phyloP scores from a whole-genome alignment of 164 flowering plant species.

The Umbilicus rupestris region DNA sequence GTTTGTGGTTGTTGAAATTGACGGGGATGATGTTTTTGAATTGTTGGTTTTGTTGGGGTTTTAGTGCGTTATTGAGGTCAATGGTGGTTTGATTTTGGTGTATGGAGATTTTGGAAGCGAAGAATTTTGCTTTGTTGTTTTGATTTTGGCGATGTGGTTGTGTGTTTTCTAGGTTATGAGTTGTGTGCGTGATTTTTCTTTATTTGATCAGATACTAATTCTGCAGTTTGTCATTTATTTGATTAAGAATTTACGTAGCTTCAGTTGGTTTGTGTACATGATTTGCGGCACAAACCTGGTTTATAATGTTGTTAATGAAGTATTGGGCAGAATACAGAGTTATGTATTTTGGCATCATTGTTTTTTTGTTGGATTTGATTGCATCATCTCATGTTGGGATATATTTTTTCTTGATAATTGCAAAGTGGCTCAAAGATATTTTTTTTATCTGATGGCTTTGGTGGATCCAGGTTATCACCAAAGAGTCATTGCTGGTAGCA shows the following conservation, averaged over 20 bases:
- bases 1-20: background rate
- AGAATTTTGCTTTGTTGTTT: background rate
- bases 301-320: too few species aligned
- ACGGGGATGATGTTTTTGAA: background rate
- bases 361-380: background rate
- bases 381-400: background rate
- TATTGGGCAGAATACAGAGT: too few species aligned
- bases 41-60: background rate
- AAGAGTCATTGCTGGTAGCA: constrained; percentile 63
- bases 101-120: background rate
- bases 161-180: background rate
- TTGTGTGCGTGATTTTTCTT: background rate
- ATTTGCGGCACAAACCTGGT: too few species aligned
- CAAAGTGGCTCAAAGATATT: background rate
- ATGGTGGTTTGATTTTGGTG: background rate
- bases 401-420: background rate
- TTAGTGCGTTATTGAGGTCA: background rate
- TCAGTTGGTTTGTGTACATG: background rate
- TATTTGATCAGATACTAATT: background rate
- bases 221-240: background rate
- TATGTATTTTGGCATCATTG: too few species aligned
- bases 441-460: background rate
- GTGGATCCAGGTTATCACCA: constrained; percentile 53
- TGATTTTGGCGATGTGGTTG: background rate
- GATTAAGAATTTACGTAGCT: background rate